phyloP scores from a whole-genome alignment of 768 basidiomycete species.

The Hortiboletus flavorubellus region DNA sequence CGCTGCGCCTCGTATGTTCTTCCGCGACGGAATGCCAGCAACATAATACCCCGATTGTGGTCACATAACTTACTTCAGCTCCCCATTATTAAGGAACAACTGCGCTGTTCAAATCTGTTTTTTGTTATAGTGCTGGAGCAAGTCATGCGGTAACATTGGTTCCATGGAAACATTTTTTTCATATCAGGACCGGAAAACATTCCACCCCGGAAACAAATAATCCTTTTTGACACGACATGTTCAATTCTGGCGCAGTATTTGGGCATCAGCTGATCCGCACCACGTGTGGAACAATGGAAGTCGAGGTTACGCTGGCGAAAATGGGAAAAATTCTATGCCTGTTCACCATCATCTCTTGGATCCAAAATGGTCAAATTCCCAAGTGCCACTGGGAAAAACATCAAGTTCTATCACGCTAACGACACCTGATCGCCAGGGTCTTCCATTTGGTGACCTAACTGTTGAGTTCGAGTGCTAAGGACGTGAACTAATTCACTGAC shows the following conservation, averaged over 20 bases:
- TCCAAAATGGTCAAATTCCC: slow-evolving; percentile 25
- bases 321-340: slow-evolving; percentile 16
- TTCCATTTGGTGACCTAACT: slow-evolving; percentile 29
- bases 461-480: slow-evolving; percentile 19
- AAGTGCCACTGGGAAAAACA: slow-evolving; percentile 20
- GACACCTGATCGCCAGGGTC: slow-evolving; percentile 27
- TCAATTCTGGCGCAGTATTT: slow-evolving; percentile 21
- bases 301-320: slow-evolving; percentile 23
- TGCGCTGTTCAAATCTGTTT: slow-evolving; percentile 19
- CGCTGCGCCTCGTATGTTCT: slow-evolving; percentile 27
- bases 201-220: slow-evolving; percentile 26
- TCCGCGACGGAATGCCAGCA: slow-evolving; percentile 24
- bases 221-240: slow-evolving; percentile 15
- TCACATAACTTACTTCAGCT: slow-evolving; percentile 22
- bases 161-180: slow-evolving; percentile 31
- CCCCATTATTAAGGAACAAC: slow-evolving; percentile 32
- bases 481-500: slow-evolving; percentile 1
- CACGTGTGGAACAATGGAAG: slow-evolving; percentile 35
- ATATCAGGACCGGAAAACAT: slow-evolving; percentile 22
- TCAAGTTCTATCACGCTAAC: slow-evolving; percentile 20
- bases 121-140: slow-evolving; percentile 24
- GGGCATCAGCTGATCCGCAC: slow-evolving; percentile 23
- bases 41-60: slow-evolving; percentile 22
- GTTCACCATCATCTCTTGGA: slow-evolving; percentile 8
- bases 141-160: slow-evolving; percentile 19